Conservation (phyloP, 257 asterid species). For the Ehretia macrophylla region DNA sequence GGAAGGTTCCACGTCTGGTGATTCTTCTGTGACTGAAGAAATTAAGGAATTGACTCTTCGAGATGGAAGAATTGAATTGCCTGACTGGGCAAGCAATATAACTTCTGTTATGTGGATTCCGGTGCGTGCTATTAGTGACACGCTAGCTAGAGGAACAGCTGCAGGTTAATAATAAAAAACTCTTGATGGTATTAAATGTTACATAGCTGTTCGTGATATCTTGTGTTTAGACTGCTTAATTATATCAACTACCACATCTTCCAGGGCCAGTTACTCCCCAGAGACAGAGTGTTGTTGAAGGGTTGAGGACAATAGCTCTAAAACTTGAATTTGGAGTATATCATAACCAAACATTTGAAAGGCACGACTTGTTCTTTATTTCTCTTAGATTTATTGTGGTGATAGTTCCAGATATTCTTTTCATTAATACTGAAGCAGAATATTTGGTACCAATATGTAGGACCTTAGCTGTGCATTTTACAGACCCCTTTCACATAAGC, state of each 20-base stretch:
- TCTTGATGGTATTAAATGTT: constrained; percentile 3
- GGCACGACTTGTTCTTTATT: constrained; percentile 31
- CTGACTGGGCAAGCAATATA: constrained; percentile 82
- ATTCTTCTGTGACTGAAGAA: constrained; percentile 38
- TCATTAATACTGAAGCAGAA: constrained; percentile 25
- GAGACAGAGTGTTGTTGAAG: constrained; percentile 86
- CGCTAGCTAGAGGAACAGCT: constrained; percentile 72
- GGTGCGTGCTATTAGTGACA: constrained; percentile 70
- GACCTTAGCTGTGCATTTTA: constrained; percentile 94
- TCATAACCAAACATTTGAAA: constrained; percentile 86
- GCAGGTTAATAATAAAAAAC: constrained; percentile 52
- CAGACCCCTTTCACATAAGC: constrained; percentile 89
- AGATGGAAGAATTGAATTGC: constrained; percentile 68
- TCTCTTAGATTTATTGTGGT: constrained; percentile 16
- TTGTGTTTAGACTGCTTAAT: constrained; percentile 12
- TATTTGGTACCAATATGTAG: constrained; percentile 37
- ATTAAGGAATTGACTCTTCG: constrained; percentile 50
- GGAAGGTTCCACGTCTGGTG: constrained; percentile 17
- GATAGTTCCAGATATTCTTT: constrained; percentile 11
- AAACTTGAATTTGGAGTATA: constrained; percentile 95
- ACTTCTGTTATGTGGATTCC: constrained; percentile 89
- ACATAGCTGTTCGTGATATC: constrained; percentile 1
- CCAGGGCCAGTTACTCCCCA: constrained; percentile 59
- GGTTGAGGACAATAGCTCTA: constrained; percentile 91
- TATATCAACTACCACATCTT: constrained; percentile 17